A percentile compares a stretch with the other conserved stretches of the same genome.
These are phyloP conservation scores for Leishmania major DNA, from an alignment of 208 protist genomes.

Conservation along the genomic window DNA sequence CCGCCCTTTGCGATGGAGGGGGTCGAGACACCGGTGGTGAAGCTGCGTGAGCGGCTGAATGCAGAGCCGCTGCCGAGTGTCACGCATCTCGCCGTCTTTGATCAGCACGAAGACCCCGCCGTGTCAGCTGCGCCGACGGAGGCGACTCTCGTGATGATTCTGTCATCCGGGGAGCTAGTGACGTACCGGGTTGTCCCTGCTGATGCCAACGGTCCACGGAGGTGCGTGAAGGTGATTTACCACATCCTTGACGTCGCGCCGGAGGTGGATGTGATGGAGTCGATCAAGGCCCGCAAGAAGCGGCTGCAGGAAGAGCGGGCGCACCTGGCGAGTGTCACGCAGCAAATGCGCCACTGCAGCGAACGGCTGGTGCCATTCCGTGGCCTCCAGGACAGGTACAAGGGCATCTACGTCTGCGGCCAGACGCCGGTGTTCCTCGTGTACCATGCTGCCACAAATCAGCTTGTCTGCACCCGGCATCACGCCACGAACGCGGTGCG, in stretches of 20 bases:
- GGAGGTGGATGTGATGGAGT: constrained; percentile 74
- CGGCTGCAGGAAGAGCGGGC: constrained; percentile 61
- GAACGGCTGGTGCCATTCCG: constrained; percentile 66
- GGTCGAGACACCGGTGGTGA: constrained; percentile 28
- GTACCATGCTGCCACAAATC: constrained; percentile 47
- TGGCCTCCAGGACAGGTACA: constrained; percentile 36
- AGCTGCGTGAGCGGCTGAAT: constrained; percentile 36
- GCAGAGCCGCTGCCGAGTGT: constrained; percentile 53
- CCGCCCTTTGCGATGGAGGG: constrained; percentile 51
- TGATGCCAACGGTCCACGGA: constrained; percentile 47
- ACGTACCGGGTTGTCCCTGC: constrained; percentile 58
- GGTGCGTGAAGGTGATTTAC: constrained; percentile 74
- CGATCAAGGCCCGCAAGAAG: constrained; percentile 74
- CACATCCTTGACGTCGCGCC: constrained; percentile 78
- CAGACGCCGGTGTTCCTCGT: constrained; percentile 83
- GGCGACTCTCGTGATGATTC: constrained; percentile 56
- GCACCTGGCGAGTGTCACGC: constrained; percentile 59
- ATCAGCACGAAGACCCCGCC: constrained; percentile 26
- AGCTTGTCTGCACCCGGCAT: constrained; percentile 70
- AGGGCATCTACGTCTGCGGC: constrained; percentile 85
- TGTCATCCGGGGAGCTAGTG: constrained; percentile 74
- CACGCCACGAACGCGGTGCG: constrained; percentile 55
- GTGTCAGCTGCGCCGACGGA: constrained; percentile 19
- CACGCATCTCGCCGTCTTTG: constrained; percentile 61
- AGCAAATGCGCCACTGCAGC: constrained; percentile 66